A percentile compares a stretch with the other conserved stretches of the same genome.
Evolutionary conservation across 139 green algal genomes (phyloP).

Genomic region (Trebouxia sp.): DNA sequence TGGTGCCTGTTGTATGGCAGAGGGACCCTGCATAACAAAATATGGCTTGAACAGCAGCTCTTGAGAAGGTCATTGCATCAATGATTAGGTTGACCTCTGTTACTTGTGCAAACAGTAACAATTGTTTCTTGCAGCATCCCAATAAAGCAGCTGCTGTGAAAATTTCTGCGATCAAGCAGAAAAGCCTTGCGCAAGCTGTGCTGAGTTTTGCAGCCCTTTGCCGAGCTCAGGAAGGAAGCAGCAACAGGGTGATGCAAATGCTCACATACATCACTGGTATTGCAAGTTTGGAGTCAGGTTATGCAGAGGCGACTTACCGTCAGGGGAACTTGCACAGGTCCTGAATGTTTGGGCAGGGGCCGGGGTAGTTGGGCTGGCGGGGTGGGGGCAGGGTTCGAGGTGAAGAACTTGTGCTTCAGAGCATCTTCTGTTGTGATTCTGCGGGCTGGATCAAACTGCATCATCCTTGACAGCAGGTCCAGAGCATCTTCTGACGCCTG

Average conservation of each 20-base stretch:
- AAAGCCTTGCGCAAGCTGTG: neutral
- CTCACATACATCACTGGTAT: neutral
- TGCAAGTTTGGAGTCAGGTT: neutral
- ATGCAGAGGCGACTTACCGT: neutral
- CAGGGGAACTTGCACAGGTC: neutral
- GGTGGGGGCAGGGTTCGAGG: constrained; percentile 32
- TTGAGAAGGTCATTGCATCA: too few relatives aligned
- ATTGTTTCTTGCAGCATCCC: too few relatives aligned
- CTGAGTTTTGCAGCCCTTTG: neutral
- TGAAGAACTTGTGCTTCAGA: constrained; percentile 79
- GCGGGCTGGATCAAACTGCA: constrained; percentile 51
- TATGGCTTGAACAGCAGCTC: neutral
- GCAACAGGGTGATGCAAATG: neutral
- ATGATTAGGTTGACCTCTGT: too few relatives aligned
- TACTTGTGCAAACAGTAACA: too few relatives aligned
- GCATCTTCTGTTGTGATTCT: constrained; percentile 64
- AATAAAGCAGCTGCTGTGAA: too few relatives aligned
- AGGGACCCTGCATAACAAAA: neutral
- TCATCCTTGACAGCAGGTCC: constrained; percentile 57
- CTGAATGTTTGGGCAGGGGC: neutral
- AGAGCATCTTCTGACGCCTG: constrained; percentile 68
- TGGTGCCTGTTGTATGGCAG: constrained; percentile 11
- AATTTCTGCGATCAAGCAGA: too few relatives aligned
- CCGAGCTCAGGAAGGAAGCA: neutral
- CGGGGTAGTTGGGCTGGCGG: constrained; percentile 25